phyloP scores from a whole-genome alignment of 2,329 filamentous ascomycete species.

The Tolypocladium nubicola region DNA sequence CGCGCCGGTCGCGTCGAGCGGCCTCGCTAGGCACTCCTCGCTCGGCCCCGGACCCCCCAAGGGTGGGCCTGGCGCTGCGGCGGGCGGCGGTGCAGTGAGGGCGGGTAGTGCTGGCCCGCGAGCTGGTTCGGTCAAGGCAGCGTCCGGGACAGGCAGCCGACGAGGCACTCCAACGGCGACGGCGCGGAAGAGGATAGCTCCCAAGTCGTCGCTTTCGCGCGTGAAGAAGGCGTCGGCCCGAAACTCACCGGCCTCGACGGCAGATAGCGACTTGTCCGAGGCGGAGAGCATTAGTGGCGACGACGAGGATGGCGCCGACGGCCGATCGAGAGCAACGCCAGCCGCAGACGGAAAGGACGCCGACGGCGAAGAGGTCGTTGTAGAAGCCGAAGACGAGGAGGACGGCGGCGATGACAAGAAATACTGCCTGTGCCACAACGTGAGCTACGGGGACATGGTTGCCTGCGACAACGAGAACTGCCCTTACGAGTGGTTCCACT shows the following conservation, averaged over 20 bases:
- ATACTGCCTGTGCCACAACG: slow-evolving; percentile 75
- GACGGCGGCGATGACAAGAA: slow-evolving; percentile 69
- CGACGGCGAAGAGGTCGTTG: slow-evolving; percentile 43
- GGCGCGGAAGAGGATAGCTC: slow-evolving; percentile 37
- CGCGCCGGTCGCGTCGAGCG: slow-evolving; percentile 41
- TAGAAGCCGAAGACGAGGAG: slow-evolving; percentile 43
- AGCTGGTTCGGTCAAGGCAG: slow-evolving; percentile 34
- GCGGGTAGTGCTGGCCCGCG: slow-evolving; percentile 53
- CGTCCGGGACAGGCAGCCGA: slow-evolving; percentile 26
- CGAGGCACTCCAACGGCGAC: slow-evolving; percentile 35
- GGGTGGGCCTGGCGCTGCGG: slow-evolving; percentile 15
- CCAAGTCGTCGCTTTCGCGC: slow-evolving; percentile 52
- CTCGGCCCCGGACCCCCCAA: slow-evolving; percentile 54
- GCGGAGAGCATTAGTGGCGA: slow-evolving; percentile 45
- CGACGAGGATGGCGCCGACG: slow-evolving; percentile 32
- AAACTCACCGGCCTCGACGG: slow-evolving; percentile 52
- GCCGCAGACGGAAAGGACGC: slow-evolving; percentile 24
- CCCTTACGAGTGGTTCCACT: slow-evolving; percentile 81
- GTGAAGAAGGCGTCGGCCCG: slow-evolving; percentile 48
- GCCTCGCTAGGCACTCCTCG: slow-evolving; percentile 51
- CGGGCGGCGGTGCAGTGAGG: slow-evolving; percentile 23
- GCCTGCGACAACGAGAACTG: slow-evolving; percentile 78
- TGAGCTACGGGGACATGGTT: slow-evolving; percentile 82
- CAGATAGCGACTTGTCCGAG: slow-evolving; percentile 55
- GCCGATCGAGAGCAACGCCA: slow-evolving; percentile 20